Evolutionary conservation across 768 basidiomycete species (phyloP).

Genomic region (Serendipita vermifera): DNA sequence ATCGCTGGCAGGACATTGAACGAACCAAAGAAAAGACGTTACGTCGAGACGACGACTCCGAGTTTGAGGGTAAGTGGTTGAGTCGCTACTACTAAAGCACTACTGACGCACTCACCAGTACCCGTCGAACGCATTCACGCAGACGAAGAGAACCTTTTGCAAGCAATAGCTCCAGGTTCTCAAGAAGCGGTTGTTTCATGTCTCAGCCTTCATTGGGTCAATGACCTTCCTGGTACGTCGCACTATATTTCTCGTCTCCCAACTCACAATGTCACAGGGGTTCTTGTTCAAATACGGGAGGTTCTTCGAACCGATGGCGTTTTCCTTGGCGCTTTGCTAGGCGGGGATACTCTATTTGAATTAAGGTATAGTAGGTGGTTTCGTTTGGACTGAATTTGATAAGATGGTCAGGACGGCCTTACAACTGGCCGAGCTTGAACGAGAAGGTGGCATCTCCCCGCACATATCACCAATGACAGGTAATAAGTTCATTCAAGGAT

Average conservation of each 20-base stretch:
- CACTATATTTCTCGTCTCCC: background rate
- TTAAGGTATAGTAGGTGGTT: conserved; percentile 49
- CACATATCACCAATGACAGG: conserved; percentile 97
- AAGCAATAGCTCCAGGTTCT: conserved; percentile 50
- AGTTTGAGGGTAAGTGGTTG: conserved; percentile 58
- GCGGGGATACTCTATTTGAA: conserved; percentile 94
- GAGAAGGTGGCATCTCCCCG: conserved; percentile 94
- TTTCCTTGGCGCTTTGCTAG: conserved; percentile 88
- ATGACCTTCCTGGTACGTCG: conserved; percentile 77
- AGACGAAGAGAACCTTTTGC: conserved; percentile 73
- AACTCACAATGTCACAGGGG: conserved; percentile 35
- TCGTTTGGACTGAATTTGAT: too few relatives aligned
- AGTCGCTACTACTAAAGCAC: background rate
- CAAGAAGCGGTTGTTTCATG: conserved; percentile 90
- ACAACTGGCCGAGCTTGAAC: conserved; percentile 85
- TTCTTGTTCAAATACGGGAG: conserved; percentile 75
- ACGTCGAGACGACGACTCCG: conserved; percentile 59
- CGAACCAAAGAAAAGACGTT: conserved; percentile 46
- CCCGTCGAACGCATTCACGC: conserved; percentile 61
- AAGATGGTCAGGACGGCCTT: conserved; percentile 55
- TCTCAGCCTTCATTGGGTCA: conserved; percentile 90
- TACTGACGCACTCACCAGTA: conserved; percentile 34
- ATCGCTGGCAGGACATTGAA: conserved; percentile 3
- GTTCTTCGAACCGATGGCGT: conserved; percentile 81
- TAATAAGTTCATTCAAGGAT: conserved; percentile 24